These are phyloP conservation scores for Effrenium voratum DNA, from an alignment of 73 alveolate species.

Conservation along the genomic window DNA sequence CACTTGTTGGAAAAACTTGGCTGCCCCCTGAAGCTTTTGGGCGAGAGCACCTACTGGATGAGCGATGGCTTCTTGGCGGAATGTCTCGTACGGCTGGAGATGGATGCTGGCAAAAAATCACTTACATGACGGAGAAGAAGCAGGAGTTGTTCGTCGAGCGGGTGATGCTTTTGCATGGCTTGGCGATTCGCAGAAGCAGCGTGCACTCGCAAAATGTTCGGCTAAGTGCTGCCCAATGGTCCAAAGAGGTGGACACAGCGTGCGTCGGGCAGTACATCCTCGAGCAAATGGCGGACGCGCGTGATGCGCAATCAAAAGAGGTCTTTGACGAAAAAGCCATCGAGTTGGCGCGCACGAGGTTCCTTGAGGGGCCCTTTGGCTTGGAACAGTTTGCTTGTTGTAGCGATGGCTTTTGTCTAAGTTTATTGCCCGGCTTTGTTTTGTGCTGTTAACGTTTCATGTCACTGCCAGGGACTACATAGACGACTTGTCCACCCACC, in stretches of 20 bases:
- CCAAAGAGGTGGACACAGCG: neutral
- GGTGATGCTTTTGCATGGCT: neutral
- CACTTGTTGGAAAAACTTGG: neutral
- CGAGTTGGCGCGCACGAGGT: neutral
- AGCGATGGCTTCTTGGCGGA: conserved; percentile 28
- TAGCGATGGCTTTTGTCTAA: neutral
- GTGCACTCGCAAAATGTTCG: neutral
- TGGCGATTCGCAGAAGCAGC: neutral
- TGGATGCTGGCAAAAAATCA: neutral
- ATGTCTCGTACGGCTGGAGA: neutral
- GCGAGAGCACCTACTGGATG: conserved; percentile 28
- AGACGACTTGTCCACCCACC: neutral
- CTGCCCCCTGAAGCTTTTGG: conserved; percentile 49
- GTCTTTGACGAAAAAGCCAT: neutral
- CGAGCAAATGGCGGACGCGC: neutral
- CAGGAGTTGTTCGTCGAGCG: conserved; percentile 32
- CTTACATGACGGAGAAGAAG: neutral
- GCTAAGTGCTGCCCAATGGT: neutral
- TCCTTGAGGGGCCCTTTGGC: neutral
- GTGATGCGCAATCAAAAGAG: neutral
- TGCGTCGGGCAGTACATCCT: neutral
- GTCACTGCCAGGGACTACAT: conserved; percentile 5
- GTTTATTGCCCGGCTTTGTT: neutral
- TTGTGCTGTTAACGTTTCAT: neutral
- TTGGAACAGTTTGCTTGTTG: neutral